Base-by-base conservation (phyloP, 1,139 yeast genomes). In the Eremothecium coryli region DNA sequence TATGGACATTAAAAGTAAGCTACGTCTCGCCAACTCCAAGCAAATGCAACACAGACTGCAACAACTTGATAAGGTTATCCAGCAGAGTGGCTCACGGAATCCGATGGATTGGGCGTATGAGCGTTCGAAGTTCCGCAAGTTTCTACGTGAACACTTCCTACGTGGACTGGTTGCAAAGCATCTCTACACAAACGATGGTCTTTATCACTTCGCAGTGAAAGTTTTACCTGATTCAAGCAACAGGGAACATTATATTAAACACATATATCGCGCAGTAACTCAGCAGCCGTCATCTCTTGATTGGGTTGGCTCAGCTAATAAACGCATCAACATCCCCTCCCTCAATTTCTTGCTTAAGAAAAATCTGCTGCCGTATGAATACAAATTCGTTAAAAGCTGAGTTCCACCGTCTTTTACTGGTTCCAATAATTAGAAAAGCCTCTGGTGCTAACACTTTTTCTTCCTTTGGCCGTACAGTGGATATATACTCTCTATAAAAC, bases 151-250 rank as follows among this genome's bases (percentile, higher is more conserved):
- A 7, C 41, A 52, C 4, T 54, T 67, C 24, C 47, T 54, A 38
- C 40, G 52, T 14, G n/a, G n/a, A n/a, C n/a, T n/a, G n/a, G n/a
- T n/a, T n/a, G n/a, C n/a, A n/a, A n/a, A n/a, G n/a, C n/a, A n/a
- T n/a, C n/a, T n/a, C n/a, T n/a, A n/a, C n/a, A n/a, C n/a, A n/a
- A n/a, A n/a, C n/a, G n/a, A n/a, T n/a, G 79, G 79, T 0, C 46
- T 71, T 5, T 79, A 70, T 44, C 53, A 62, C 26, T 64, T 70
- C 38, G 46, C 54, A 8, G 49, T 66, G 13, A 38, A 42, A 6
- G 44, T 58, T 10, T 62, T 65, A 3, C 79, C 82, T 0, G 56
- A 57, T 0, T 47, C 49, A 1, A 41, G 44, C 1, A 71, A 69
- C 13, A 37, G 54, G 31, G 38, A 45, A 2, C 44, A 47, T 16